These are phyloP conservation scores for Arthrobotrys iridis DNA, from an alignment of 2,329 filamentous ascomycete species.

Conservation along the genomic window DNA sequence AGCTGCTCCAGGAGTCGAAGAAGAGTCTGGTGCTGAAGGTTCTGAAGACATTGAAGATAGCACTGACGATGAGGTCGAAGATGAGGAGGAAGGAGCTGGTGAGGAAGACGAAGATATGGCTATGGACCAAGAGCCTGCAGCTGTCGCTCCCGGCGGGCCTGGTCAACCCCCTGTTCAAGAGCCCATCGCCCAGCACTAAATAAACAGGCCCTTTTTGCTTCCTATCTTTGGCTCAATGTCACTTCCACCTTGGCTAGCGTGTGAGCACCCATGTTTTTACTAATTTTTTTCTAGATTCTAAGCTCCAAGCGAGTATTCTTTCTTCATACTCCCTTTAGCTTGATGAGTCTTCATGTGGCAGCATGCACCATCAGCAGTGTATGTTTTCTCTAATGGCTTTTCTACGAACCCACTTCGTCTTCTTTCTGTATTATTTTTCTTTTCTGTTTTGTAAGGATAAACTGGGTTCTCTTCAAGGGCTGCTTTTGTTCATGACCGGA, in stretches of 20 bases:
- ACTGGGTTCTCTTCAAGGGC: conserved; percentile 24
- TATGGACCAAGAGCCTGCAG: conserved; percentile 64
- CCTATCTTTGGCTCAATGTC: neutral
- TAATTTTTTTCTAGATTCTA: conserved; percentile 19
- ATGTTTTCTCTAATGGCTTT: conserved; percentile 25
- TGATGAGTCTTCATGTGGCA: conserved; percentile 29
- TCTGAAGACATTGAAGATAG: conserved; percentile 69
- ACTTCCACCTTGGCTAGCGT: neutral
- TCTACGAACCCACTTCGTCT: conserved; percentile 3
- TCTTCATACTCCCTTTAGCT: conserved; percentile 34
- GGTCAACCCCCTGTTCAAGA: conserved; percentile 39
- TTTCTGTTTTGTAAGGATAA: conserved; percentile 43
- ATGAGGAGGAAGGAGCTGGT: conserved; percentile 80
- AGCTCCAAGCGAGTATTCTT: conserved; percentile 44
- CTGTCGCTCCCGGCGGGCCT: conserved; percentile 31
- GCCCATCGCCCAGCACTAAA: conserved; percentile 15
- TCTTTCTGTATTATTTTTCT: conserved; percentile 16
- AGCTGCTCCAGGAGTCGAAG: conserved; percentile 60
- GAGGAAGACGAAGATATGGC: conserved; percentile 78
- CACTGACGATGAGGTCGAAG: conserved; percentile 75
- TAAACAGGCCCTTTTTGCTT: neutral
- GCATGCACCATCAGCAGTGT: conserved; percentile 30
- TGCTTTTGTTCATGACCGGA: conserved; percentile 14
- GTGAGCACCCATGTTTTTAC: conserved; percentile 6
- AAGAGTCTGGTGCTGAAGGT: conserved; percentile 59